Evolutionary conservation across 2,329 filamentous ascomycete genomes (phyloP).

Genomic region (Pseudopithomyces maydicus): DNA sequence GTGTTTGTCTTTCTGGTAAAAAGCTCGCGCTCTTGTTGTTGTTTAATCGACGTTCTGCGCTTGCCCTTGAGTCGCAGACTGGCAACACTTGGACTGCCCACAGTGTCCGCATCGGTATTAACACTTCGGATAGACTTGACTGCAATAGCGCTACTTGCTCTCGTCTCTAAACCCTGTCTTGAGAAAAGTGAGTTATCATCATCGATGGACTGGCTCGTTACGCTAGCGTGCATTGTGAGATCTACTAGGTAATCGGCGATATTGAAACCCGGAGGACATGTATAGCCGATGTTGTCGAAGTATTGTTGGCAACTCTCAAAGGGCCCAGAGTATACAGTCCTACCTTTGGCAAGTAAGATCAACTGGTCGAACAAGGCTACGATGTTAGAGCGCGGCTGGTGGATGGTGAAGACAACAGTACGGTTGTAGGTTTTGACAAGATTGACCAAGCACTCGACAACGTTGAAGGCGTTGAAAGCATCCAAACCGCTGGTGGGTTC

Average conservation of each 20-base stretch:
- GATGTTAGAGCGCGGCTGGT: constrained; percentile 97
- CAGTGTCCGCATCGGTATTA: constrained; percentile 66
- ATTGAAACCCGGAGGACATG: constrained; percentile 95
- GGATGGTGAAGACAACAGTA: constrained; percentile 97
- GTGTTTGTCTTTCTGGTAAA: constrained; percentile 79
- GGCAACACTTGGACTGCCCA: constrained; percentile 65
- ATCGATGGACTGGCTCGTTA: constrained; percentile 58
- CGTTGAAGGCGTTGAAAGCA: constrained; percentile 97
- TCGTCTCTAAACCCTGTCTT: constrained; percentile 68
- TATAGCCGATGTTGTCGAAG: constrained; percentile 89
- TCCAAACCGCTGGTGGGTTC: constrained; percentile 96
- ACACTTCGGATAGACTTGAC: constrained; percentile 90
- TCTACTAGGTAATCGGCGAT: constrained; percentile 98
- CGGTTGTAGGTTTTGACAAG: constrained; percentile 95
- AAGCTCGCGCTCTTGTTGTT: constrained; percentile 86
- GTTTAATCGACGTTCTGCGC: constrained; percentile 78
- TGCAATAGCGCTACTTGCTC: constrained; percentile 83
- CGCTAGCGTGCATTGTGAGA: constrained; percentile 91
- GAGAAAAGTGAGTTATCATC: constrained; percentile 65
- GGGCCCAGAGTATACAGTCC: constrained; percentile 90
- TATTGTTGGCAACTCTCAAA: constrained; percentile 88
- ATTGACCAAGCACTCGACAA: constrained; percentile 92
- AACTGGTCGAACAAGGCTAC: constrained; percentile 95
- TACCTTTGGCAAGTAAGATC: constrained; percentile 86
- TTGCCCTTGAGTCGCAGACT: constrained; percentile 69